A percentile compares a stretch with the other conserved stretches of the same genome.
Evolutionary conservation across 1,284 basidiomycete genomes (phyloP).

Genomic region (Violaceomyces palustris): DNA sequence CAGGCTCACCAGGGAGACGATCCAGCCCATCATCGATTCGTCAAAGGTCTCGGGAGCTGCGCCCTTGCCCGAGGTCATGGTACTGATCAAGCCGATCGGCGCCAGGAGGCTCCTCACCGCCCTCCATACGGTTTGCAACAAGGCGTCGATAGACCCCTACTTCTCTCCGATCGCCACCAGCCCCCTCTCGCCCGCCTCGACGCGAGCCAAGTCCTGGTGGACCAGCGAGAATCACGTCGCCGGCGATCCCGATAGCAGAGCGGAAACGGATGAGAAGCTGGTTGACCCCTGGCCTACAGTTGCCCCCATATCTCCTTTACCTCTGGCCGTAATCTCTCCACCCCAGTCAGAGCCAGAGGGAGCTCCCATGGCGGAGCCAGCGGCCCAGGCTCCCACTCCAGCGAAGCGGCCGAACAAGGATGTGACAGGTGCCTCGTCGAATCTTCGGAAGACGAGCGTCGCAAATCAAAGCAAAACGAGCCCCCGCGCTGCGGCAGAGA

Average conservation of each 20-base stretch:
- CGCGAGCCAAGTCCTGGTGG: slow-evolving; percentile 24
- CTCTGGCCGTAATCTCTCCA: too few relatives aligned
- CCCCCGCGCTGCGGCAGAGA: too few relatives aligned
- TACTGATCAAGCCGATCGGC: slow-evolving; percentile 36
- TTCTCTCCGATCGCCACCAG: slow-evolving; percentile 86
- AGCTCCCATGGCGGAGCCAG: too few relatives aligned
- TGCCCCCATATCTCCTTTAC: too few relatives aligned
- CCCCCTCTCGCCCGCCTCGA: slow-evolving; percentile 57
- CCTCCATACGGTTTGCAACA: slow-evolving; percentile 26
- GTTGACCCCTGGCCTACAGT: too few relatives aligned
- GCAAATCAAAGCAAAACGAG: too few relatives aligned
- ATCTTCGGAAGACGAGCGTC: too few relatives aligned
- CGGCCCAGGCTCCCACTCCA: too few relatives aligned
- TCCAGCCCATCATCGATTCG: slow-evolving; percentile 37
- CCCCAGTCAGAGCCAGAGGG: too few relatives aligned
- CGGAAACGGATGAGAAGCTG: slow-evolving; percentile 6
- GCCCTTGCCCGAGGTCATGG: slow-evolving; percentile 37
- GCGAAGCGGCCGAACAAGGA: too few relatives aligned
- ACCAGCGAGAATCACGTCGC: slow-evolving; percentile 2
- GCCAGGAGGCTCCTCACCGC: slow-evolving; percentile 29
- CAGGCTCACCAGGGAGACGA: slow-evolving; percentile 18
- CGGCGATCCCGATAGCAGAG: slow-evolving; percentile 7
- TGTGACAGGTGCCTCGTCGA: too few relatives aligned
- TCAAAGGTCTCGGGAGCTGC: slow-evolving; percentile 17
- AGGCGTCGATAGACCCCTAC: slow-evolving; percentile 74